Conservation (phyloP, 169 alveolate species). For the Besnoitia besnoiti region DNA sequence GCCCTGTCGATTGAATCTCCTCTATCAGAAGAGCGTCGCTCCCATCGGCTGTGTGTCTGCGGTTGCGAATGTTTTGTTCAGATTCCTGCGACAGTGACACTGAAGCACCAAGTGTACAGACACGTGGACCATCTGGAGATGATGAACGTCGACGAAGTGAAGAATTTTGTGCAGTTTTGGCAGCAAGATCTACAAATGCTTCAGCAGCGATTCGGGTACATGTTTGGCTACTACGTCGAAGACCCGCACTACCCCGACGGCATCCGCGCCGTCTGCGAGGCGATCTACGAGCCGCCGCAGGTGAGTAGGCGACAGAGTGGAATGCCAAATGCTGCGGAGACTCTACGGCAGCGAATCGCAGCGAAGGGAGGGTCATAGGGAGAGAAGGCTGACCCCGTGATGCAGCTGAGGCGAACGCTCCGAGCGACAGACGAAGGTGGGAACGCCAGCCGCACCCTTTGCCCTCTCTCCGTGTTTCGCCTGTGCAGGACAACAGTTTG, state of each 20-base stretch:
- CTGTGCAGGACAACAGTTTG: constrained; percentile 9
- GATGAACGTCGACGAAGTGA: constrained; percentile 95
- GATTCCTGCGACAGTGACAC: constrained; percentile 95
- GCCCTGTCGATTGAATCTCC: too few species aligned
- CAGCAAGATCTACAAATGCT: constrained; percentile 84
- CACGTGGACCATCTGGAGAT: constrained; percentile 97
- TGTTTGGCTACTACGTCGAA: constrained; percentile 98
- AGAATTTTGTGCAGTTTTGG: constrained; percentile 94
- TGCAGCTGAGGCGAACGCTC: too few species aligned
- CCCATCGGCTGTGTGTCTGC: not conserved
- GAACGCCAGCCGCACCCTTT: too few species aligned
- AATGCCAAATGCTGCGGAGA: too few species aligned
- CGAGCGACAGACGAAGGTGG: too few species aligned
- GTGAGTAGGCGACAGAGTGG: too few species aligned
- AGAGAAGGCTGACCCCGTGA: too few species aligned
- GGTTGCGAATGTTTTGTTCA: not conserved
- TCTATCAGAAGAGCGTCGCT: too few species aligned
- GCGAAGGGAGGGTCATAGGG: too few species aligned
- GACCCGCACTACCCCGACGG: constrained; percentile 97
- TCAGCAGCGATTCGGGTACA: constrained; percentile 94
- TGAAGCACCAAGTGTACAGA: constrained; percentile 94
- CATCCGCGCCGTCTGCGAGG: constrained; percentile 91
- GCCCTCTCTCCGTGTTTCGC: too few species aligned
- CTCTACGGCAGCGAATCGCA: too few species aligned
- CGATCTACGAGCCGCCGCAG: constrained; percentile 71